phyloP scores from a whole-genome alignment of 2,329 filamentous ascomycete species.

The Rugonectria rugulosa region DNA sequence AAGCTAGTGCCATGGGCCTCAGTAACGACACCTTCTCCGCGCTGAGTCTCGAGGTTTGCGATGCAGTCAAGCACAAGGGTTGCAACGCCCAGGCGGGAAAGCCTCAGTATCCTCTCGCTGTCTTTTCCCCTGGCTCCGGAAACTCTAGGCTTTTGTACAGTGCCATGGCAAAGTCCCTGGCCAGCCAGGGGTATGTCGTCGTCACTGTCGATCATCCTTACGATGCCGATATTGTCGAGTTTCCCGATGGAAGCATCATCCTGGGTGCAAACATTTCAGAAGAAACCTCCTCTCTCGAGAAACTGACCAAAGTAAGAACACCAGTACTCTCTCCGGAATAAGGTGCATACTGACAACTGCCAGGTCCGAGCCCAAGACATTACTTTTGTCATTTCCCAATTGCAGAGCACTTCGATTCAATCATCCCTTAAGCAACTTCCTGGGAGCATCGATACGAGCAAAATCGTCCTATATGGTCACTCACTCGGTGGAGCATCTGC shows the following conservation, averaged over 20 bases:
- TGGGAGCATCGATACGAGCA: conserved; percentile 37
- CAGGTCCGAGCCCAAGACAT: conserved; percentile 47
- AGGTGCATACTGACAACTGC: neutral
- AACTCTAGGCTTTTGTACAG: conserved; percentile 53
- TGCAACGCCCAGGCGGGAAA: conserved; percentile 18
- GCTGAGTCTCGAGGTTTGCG: conserved; percentile 39
- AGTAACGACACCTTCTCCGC: conserved; percentile 41
- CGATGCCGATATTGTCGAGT: conserved; percentile 54
- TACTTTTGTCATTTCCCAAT: conserved; percentile 46
- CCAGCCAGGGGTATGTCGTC: conserved; percentile 55
- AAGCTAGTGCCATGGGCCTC: conserved; percentile 38
- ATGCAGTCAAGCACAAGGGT: conserved; percentile 19
- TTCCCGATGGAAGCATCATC: conserved; percentile 50
- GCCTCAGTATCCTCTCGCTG: conserved; percentile 36
- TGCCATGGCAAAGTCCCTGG: conserved; percentile 53
- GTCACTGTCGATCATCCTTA: conserved; percentile 58
- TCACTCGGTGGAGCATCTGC: conserved; percentile 50
- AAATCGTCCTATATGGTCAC: conserved; percentile 48
- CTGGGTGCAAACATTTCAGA: conserved; percentile 23
- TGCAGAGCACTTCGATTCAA: conserved; percentile 32
- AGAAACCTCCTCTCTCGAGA: conserved; percentile 15
- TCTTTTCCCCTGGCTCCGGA: conserved; percentile 56
- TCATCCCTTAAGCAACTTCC: conserved; percentile 27
- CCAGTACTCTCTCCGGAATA: too few species aligned
- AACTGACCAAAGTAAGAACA: conserved; percentile 28